Evolutionary conservation across 2,329 filamentous ascomycete species (phyloP), one percentile per base, ranked within the genome.

Genomic region (Piedraia hortae): DNA sequence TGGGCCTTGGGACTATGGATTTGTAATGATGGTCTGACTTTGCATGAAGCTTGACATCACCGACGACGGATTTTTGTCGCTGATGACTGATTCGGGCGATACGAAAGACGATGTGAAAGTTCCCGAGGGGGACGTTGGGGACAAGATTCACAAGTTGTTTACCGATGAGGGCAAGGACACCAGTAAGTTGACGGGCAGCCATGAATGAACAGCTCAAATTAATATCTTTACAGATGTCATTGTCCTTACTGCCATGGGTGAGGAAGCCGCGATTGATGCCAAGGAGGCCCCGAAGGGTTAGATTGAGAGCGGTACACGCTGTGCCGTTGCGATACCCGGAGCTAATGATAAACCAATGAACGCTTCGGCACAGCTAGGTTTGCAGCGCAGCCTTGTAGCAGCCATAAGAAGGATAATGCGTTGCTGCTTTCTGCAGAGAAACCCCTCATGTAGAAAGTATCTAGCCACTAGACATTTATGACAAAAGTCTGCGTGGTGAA

Each of bases 41-140:
- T 18, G 12, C 12, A 6, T 21, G n/a, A 38, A 90, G 77, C 63
- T 91, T 42, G 72, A 91, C 49, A 70, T 91, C 51, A 70, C 71
- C 36, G 85, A 93, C 42, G 85, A 93, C 45, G 77, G 63, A 34
- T 93, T 73, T 67, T 71, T 97, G 38, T 80, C 72, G 46, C 72
- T 97, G 46, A 89, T 93, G 71, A 62, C 59, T 47, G 71, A 82
- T 34, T 63, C 71, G 38, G 80, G 80, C 46, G 57, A 62, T 48
- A 70, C 66, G 56, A 91, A 91, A 65, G 75, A 90, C 43, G 82
- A 97, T 48, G 77, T 93, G 51, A 78, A 75, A 58, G 45, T 89
- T 37, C 85, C 85, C 39, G 80, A 91, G 1, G 70, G 69, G 42
- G 82, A 93, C 28, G 41, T 89, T 49, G 78, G 77, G 41, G 65